Base-by-base conservation (phyloP, 805 yeast species). In the Schwanniomyces sp. region DNA sequence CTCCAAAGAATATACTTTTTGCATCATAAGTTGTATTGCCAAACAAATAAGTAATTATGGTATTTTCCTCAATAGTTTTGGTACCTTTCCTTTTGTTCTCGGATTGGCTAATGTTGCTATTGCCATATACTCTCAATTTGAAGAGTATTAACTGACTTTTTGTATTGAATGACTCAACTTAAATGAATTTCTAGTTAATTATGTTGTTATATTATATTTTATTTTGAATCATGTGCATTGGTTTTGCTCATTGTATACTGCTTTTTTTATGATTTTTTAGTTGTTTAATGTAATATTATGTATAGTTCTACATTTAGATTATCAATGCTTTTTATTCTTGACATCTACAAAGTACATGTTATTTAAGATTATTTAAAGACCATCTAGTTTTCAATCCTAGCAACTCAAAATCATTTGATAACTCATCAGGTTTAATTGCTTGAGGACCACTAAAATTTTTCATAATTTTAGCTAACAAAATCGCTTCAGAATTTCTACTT, bases 41-140 rank as follows among this genome's bases (percentile, higher is more conserved):
- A 57, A 67, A 49, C 69, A 72, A 46, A 63, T 74, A 47, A 69
- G 75, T 18, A 51, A 72, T 41, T 67, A 67, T 50, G 64, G 70
- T 50, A 67, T 74, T 50, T 67, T 70, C 52, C 53, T 63, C 30
- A 44, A 52, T 14, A 49, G 58, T 34, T 78, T 79, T 57, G 83
- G 82, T 47, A 64, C 63, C 53, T 72, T 77, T 66, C 75, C 80
- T 40, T 55, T 78, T 29, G 64, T 78, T 40, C 57, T 77, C 46
- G 80, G 79, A 17, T 52, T 72, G 34, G 75, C 81, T 53, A 72
- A 75, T 51, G 64, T 78, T 28, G 59, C 70, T 28, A 59, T 78
- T 59, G 78, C 81, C 5, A 69, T 79, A 47, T 80, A 80, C 62
- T 78, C 84, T 32, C 79, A 74, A 59, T 71, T 73, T 54, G 78